These are phyloP conservation scores for Durusdinium trenchii DNA, from an alignment of 73 alveolate genomes.

Conservation along the genomic window DNA sequence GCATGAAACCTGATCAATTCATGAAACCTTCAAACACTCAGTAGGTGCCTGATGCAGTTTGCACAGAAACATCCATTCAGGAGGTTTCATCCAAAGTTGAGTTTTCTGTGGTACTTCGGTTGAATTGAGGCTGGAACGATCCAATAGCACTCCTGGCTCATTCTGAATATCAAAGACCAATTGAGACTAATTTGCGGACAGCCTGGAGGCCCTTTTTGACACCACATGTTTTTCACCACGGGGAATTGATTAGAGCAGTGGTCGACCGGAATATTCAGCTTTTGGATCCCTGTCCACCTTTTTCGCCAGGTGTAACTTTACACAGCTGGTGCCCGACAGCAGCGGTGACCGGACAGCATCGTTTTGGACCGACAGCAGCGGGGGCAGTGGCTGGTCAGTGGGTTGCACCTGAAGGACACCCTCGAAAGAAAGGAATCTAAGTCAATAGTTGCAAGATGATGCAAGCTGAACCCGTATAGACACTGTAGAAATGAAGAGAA, in stretches of 20 bases:
- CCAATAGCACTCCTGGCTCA: not conserved
- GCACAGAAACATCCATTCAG: no score
- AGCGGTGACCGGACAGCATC: not conserved
- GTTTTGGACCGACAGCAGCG: not conserved
- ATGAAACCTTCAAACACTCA: no score
- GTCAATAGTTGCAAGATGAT: not conserved
- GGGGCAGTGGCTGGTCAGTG: not conserved
- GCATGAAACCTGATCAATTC: no score
- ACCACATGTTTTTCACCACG: not conserved
- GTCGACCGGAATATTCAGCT: not conserved
- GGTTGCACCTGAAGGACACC: not conserved
- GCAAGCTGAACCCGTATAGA: not conserved
- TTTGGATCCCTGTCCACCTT: not conserved
- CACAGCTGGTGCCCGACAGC: constrained; percentile 33
- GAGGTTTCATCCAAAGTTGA: no score
- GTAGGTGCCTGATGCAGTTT: no score
- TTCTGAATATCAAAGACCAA: not conserved
- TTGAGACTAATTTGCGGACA: not conserved
- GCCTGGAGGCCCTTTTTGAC: not conserved
- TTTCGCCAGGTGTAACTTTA: constrained; percentile 19
- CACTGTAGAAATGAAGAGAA: not conserved
- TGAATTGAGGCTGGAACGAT: not conserved
- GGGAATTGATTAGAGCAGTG: not conserved
- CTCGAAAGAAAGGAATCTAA: not conserved
- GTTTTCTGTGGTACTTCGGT: not conserved